Conservation (phyloP, 192 early-diverging fungal genomes). For the Allomyces arbusculus region DNA sequence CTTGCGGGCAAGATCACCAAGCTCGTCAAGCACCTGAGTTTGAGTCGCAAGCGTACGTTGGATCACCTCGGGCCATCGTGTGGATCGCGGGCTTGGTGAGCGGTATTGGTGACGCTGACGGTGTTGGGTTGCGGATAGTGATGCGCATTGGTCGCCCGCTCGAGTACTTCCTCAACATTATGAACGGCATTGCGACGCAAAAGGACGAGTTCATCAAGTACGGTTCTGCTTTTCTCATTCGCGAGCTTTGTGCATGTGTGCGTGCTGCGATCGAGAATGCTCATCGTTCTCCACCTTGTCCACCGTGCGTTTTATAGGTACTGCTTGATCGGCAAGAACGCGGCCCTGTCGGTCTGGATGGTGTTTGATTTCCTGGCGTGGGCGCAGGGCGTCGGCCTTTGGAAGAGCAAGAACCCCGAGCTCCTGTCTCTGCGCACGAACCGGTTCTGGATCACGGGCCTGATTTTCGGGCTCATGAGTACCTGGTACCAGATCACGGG, state of each 20-base stretch:
- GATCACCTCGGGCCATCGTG: neutral
- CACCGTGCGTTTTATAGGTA: neutral
- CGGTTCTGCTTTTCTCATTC: constrained; percentile 36
- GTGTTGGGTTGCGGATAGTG: constrained; percentile 14
- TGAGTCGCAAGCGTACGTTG: constrained; percentile 44
- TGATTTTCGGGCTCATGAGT: constrained; percentile 36
- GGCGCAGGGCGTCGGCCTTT: constrained; percentile 34
- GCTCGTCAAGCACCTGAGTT: constrained; percentile 36
- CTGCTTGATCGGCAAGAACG: neutral
- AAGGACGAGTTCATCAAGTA: constrained; percentile 37
- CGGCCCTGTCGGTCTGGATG: neutral
- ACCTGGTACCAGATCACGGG: constrained; percentile 44
- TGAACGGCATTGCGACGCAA: constrained; percentile 21
- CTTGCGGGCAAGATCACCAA: constrained; percentile 30
- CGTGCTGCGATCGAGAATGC: constrained; percentile 2
- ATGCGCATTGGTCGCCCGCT: constrained; percentile 49
- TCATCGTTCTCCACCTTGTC: neutral
- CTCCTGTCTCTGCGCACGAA: constrained; percentile 29
- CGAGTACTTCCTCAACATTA: constrained; percentile 36
- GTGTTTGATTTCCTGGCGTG: constrained; percentile 7
- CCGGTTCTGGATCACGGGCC: constrained; percentile 46
- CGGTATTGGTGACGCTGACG: neutral
- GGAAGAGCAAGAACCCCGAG: constrained; percentile 42
- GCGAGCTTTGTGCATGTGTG: constrained; percentile 39
- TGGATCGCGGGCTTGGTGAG: neutral